A percentile compares a stretch with the other conserved stretches of the same genome.
phyloP scores from a whole-genome alignment of 495 filamentous ascomycete genomes.

The Clohesyomyces aquaticus region DNA sequence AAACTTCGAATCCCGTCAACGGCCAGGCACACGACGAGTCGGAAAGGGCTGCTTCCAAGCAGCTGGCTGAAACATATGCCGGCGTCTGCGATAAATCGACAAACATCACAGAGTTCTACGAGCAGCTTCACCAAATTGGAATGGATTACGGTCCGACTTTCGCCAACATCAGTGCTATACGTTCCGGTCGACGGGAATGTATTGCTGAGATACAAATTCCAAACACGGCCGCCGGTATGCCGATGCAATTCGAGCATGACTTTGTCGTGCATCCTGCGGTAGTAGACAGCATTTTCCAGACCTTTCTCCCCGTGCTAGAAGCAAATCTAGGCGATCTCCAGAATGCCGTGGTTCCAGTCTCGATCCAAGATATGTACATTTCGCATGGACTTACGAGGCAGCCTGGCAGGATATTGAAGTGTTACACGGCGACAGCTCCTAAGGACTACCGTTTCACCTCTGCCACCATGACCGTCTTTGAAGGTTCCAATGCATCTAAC shows the following conservation, averaged over 20 bases:
- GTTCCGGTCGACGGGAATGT: neutral
- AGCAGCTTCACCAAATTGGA: neutral
- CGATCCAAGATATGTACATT: neutral
- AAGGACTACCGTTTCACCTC: neutral
- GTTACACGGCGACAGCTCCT: neutral
- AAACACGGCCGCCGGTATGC: neutral
- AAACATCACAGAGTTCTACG: neutral
- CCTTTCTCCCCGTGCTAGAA: neutral
- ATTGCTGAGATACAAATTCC: neutral
- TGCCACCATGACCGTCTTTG: neutral
- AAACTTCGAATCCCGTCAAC: neutral
- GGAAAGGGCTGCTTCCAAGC: neutral
- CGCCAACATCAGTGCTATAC: neutral
- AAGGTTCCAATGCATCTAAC: neutral
- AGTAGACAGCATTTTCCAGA: constrained; percentile 9
- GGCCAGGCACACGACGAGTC: neutral
- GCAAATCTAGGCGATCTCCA: neutral
- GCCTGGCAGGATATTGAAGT: neutral
- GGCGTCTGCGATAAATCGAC: neutral
- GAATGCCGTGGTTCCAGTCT: neutral
- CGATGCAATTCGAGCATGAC: neutral
- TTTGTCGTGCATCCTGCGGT: constrained; percentile 10
- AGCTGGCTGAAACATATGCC: neutral
- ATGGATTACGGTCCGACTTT: neutral
- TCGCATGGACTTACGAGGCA: neutral